These are phyloP conservation scores for Cyamopsis tetragonoloba DNA, from an alignment of 306 rosid species.

Conservation along the genomic window DNA sequence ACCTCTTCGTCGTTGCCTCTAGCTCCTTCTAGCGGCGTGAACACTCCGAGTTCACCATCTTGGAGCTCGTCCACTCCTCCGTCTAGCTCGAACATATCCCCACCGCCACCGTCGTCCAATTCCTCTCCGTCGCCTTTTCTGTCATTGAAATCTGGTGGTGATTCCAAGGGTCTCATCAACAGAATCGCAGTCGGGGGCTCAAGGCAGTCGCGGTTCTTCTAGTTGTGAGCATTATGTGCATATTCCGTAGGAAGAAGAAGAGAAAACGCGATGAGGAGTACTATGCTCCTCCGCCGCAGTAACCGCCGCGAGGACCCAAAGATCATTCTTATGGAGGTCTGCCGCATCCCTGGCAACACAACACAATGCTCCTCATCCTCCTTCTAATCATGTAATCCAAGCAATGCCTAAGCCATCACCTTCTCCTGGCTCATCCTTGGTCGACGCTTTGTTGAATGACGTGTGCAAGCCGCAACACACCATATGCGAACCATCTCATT, in stretches of 20 bases:
- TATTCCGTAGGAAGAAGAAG: conserved; percentile 68
- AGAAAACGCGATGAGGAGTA: conserved; percentile 60
- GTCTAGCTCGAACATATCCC: neutral
- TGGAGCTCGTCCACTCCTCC: conserved; percentile 44
- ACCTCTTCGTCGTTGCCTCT: conserved; percentile 5
- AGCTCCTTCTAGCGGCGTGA: neutral
- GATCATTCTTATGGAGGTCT: conserved; percentile 61
- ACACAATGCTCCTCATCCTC: conserved; percentile 41
- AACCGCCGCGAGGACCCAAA: conserved; percentile 52
- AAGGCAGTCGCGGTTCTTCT: conserved; percentile 59
- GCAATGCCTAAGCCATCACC: conserved; percentile 29
- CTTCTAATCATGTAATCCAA: conserved; percentile 40
- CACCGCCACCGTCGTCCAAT: conserved; percentile 22
- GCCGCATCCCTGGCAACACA: conserved; percentile 49
- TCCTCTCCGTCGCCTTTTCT: conserved; percentile 40
- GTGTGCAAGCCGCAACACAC: conserved; percentile 90
- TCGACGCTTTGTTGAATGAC: conserved; percentile 91
- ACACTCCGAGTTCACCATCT: conserved; percentile 33
- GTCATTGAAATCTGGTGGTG: conserved; percentile 25
- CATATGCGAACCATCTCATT: conserved; percentile 77
- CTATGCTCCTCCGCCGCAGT: conserved; percentile 50
- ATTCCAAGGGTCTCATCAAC: conserved; percentile 51
- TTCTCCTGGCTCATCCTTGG: conserved; percentile 90
- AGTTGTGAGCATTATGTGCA: conserved; percentile 50
- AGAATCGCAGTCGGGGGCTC: conserved; percentile 71